A percentile compares a stretch with the other conserved stretches of the same genome.
Evolutionary conservation across 2,329 filamentous ascomycete genomes (phyloP).

Genomic region (Epichloe scottii): DNA sequence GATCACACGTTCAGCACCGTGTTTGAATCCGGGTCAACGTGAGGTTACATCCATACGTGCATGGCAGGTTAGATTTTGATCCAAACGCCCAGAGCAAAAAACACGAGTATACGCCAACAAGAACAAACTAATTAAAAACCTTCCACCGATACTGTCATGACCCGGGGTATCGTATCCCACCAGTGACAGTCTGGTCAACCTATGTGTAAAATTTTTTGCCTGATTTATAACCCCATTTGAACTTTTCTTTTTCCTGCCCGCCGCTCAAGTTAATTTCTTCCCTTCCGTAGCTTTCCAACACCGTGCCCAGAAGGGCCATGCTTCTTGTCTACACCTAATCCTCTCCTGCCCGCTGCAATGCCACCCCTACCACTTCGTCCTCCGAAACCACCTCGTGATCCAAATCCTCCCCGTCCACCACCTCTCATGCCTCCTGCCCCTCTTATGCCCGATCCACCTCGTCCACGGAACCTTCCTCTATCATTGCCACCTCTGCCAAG

Average conservation of each 20-base stretch:
- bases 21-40: not conserved
- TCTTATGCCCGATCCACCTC: constrained; percentile 7
- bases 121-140: not conserved
- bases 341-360: constrained; percentile 32
- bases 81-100: no score
- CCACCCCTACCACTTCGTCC: constrained; percentile 34
- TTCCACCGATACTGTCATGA: not conserved
- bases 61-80: no score
- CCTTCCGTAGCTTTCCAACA: constrained; percentile 28
- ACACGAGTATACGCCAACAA: not conserved
- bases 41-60: not conserved
- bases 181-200: not conserved
- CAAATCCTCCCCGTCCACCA: constrained; percentile 19
- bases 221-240: not conserved
- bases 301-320: constrained; percentile 26
- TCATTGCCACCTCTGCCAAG: constrained; percentile 19
- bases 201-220: not conserved
- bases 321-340: constrained; percentile 38
- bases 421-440: constrained; percentile 13
- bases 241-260: not conserved
- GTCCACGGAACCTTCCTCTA: constrained; percentile 18
- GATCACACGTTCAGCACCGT: not conserved
- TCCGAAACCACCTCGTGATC: constrained; percentile 19
- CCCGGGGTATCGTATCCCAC: constrained; percentile 1
- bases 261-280: constrained; percentile 5